phyloP scores from a whole-genome alignment of 1,139 yeast genomes.

The Taphrina wiesneri region DNA sequence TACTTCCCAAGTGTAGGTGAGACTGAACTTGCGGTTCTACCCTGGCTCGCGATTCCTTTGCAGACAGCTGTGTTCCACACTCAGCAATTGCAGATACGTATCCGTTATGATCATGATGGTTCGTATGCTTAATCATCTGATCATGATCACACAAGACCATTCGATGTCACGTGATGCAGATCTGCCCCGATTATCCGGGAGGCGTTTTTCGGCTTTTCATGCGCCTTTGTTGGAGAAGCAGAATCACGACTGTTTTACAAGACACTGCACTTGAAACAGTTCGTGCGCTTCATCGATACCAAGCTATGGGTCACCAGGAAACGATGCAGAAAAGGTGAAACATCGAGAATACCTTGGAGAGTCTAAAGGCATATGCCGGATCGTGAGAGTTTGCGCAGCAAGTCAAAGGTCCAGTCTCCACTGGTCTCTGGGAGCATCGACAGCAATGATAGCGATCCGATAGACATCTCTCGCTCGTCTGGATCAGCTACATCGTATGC shows the following conservation, averaged over 20 bases:
- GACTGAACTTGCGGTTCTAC: no score
- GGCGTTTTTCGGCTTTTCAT: constrained; percentile 7
- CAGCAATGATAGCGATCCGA: constrained; percentile 30
- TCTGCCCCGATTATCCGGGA: background rate
- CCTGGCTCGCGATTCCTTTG: no score
- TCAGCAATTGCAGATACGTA: no score
- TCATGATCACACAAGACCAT: background rate
- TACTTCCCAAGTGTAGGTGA: no score
- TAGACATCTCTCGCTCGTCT: constrained; percentile 26
- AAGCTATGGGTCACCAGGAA: background rate
- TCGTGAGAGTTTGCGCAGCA: constrained; percentile 8
- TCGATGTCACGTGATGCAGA: constrained; percentile 2
- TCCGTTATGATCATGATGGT: no score
- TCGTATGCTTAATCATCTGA: no score
- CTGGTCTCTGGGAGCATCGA: constrained; percentile 22
- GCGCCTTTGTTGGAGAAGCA: constrained; percentile 1
- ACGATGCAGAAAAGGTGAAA: background rate
- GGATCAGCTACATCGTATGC: constrained; percentile 13
- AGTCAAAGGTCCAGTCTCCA: constrained; percentile 25
- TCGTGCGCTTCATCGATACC: background rate
- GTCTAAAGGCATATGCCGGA: constrained; percentile 6
- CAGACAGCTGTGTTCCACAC: no score
- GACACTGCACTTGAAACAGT: background rate
- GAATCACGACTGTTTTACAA: background rate
- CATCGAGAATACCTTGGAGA: background rate